Evolutionary conservation across 2,329 filamentous ascomycete genomes (phyloP).

Genomic region (Fusarium sp.): DNA sequence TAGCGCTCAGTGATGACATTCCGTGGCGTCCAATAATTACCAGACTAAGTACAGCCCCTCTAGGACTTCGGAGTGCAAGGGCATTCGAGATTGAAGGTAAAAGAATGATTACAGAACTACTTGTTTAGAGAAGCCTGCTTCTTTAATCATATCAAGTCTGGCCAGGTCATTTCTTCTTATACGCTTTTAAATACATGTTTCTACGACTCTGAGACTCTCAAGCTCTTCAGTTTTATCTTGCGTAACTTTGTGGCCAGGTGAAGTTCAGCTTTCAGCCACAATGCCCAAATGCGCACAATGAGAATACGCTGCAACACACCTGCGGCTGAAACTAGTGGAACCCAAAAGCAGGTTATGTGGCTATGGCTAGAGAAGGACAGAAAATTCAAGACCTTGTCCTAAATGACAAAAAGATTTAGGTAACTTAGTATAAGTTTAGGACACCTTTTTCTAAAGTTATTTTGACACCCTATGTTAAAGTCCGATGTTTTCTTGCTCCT

Average conservation of each 20-base stretch:
- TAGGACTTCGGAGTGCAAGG: too few species aligned
- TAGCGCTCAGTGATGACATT: not conserved
- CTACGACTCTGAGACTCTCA: too few species aligned
- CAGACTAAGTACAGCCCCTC: not conserved
- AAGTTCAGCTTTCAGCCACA: not conserved
- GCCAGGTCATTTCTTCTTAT: rapidly evolving
- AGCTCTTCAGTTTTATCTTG: not conserved
- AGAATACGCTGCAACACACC: not conserved
- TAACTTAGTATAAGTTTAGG: too few species aligned
- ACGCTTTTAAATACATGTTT: rapidly evolving
- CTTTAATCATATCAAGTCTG: rapidly evolving
- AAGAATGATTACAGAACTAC: not conserved
- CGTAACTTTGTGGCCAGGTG: not conserved
- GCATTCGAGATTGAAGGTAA: not conserved
- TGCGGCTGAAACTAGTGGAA: not conserved
- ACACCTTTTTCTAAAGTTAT: too few species aligned
- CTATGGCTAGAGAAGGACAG: too few species aligned
- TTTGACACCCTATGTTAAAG: too few species aligned
- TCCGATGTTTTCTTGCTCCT: too few species aligned
- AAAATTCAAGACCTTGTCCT: too few species aligned
- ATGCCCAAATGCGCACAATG: not conserved
- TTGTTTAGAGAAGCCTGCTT: rapidly evolving
- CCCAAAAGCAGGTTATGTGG: too few species aligned
- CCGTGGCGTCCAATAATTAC: not conserved
- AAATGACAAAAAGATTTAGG: too few species aligned